phyloP scores from a whole-genome alignment of 1,284 basidiomycete species.

The Moesziomyces antarcticus region DNA sequence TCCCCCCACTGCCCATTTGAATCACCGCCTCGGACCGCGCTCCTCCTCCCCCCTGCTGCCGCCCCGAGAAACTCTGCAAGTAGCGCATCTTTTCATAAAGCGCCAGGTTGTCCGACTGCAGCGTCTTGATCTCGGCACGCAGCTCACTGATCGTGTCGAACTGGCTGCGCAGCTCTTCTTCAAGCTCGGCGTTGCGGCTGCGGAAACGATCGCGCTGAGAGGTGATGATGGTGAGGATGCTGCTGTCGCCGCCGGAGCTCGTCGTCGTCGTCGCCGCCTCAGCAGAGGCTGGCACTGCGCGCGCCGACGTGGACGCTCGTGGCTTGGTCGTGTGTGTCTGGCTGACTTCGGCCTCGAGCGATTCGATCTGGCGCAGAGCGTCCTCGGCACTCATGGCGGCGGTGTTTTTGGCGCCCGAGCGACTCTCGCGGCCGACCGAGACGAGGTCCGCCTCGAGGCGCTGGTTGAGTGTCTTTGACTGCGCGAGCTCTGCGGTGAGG shows the following conservation, averaged over 20 bases:
- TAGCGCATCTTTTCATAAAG: slow-evolving; percentile 66
- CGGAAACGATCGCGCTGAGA: slow-evolving; percentile 95
- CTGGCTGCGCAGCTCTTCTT: slow-evolving; percentile 94
- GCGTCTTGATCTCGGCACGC: slow-evolving; percentile 56
- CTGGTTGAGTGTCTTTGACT: slow-evolving; percentile 83
- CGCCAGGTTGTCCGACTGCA: slow-evolving; percentile 61
- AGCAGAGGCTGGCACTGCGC: slow-evolving; percentile 3
- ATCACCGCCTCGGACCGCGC: slow-evolving; percentile 18
- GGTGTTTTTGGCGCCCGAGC: slow-evolving; percentile 5
- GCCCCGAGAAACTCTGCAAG: slow-evolving; percentile 46
- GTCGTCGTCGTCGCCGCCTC: no score
- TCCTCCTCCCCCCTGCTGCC: slow-evolving; percentile 46
- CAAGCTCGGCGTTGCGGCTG: slow-evolving; percentile 92
- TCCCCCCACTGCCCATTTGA: slow-evolving; percentile 17
- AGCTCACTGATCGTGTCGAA: slow-evolving; percentile 88
- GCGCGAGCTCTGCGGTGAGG: slow-evolving; percentile 77
- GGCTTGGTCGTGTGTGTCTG: background rate
- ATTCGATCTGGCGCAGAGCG: slow-evolving; percentile 38
- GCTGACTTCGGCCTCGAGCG: slow-evolving; percentile 27
- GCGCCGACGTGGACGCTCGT: background rate
- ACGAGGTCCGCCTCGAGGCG: slow-evolving; percentile 89
- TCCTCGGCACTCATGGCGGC: slow-evolving; percentile 33
- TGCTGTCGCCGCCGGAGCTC: slow-evolving; percentile 17
- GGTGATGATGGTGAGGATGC: slow-evolving; percentile 78
- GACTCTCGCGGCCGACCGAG: slow-evolving; percentile 22